Base-by-base conservation (phyloP, 768 basidiomycete genomes). In the Galerina sulciceps region DNA sequence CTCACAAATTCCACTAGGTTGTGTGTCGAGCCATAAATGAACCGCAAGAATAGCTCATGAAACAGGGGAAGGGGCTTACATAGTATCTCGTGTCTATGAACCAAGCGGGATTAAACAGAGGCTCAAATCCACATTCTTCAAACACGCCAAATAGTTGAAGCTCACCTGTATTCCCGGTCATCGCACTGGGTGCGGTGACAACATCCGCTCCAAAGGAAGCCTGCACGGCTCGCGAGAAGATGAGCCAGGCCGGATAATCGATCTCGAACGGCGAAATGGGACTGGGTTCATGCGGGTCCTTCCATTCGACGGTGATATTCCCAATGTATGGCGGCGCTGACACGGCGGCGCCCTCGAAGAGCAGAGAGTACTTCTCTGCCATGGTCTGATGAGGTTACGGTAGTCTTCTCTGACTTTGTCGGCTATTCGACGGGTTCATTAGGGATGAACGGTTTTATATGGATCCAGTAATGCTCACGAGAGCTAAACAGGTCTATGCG, bases 131-230 rank as follows among this genome's bases (percentile, higher is more conserved):
- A 34, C 23, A 13, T 23, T 17, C 23, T 20, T 42, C 20, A 10
- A 41, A 23, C 10, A 18, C 10, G 4, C 49, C 18, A 41, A 41
- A 53, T 5, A 23, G 14, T 3, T 26, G 6, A 37, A 13, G 47
- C 66, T 22, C 31, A 67, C 70, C 70, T 55, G 71, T 72, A 50
- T 72, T 72, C 15, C 71, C 71, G 1, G 71, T 72, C 71, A 71
- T 71, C 17, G 69, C 69, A 49, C 70, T 72, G 6, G 71, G 71
- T 10, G 71, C 62, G 6, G 70, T 65, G 37, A 72, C 57, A 18
- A 72, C 69, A 50, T 65, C 49, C 11, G 46, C 17, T 10, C 71
- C 71, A 57, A 72, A 72, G 0, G 67, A 55, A 4, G 71, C 71
- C 38, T 72, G 71, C 6, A 72, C 68, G 1, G 69, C 67, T 49